Base-by-base conservation (phyloP, 2,329 filamentous ascomycete genomes). In the Pseudocercospora macadamiae region DNA sequence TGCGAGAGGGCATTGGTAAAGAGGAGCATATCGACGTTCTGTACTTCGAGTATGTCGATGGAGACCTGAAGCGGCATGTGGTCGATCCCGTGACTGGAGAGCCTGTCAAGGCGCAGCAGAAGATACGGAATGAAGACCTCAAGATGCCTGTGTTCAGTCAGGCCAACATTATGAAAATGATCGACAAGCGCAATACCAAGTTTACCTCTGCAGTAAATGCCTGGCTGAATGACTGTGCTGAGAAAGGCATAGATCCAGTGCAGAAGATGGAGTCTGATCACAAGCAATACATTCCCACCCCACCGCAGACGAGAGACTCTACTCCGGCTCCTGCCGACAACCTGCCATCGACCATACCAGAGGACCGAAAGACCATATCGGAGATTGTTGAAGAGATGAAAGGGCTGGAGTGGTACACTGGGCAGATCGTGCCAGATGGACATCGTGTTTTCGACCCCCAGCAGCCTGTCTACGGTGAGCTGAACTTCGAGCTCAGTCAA, bases 131-230 rank as follows among this genome's bases (percentile, higher is more conserved):
- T 18, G 92, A 96, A 69, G 86, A 91, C 60, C 72, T 97, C 65
- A 96, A 90, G 74, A 91, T 97, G 86, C 95, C 93, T 0, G 90
- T 96, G 7, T 97, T 87, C 77, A 91, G 91, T 63, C 93, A 96
- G 75, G 93, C 93, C 74, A 91, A 96, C 75, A 91, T 97, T 89
- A 87, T 89, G 71, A 84, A 82, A 53, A 74, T 97, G 65, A 97
- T 99, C 66, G 91, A 93, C 75, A 95, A 93, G 76, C 83, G 95
- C 48, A 97, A 97, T 69, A 79, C 79, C 54, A 95, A 93, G 71
- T 97, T 97, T 69, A 80, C 80, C 0, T 88, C 86, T 58, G 90
- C 93, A 0, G 82, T 96, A 59, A 89, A 90, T 73, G 75, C 73
- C 0, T 97, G 96, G 68, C 75, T 99, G 59, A 89, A 90, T 63